phyloP scores from a whole-genome alignment of 352 stramenopile genomes.

The Phytophthora macrochlamydospora region DNA sequence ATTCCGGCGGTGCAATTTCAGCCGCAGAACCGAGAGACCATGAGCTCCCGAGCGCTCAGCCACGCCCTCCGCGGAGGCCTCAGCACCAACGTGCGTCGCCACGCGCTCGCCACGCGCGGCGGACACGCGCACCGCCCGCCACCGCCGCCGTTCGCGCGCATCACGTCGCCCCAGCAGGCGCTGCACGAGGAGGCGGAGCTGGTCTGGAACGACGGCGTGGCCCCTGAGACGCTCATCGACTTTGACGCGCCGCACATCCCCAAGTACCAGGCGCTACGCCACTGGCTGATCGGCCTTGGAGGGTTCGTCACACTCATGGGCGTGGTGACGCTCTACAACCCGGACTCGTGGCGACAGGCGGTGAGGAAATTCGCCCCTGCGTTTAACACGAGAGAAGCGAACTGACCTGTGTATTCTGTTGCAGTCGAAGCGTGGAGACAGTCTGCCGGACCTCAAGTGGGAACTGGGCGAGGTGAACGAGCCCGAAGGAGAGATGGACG shows the following conservation, averaged over 20 bases:
- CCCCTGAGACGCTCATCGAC: constrained; percentile 88
- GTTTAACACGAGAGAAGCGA: constrained; percentile 22
- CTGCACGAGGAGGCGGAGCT: constrained; percentile 83
- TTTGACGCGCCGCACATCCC: constrained; percentile 88
- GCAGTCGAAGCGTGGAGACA: constrained; percentile 75
- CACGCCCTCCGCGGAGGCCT: constrained; percentile 64
- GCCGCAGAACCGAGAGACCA: constrained; percentile 25
- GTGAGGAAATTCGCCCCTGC: constrained; percentile 23
- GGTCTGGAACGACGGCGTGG: constrained; percentile 88
- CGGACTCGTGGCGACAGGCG: constrained; percentile 80
- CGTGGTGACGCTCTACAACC: constrained; percentile 82
- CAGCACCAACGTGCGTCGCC: constrained; percentile 58
- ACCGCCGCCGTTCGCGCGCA: constrained; percentile 80
- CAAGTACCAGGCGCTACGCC: constrained; percentile 74
- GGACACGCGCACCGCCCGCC: constrained; percentile 68
- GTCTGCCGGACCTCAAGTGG: constrained; percentile 82
- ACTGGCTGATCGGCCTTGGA: constrained; percentile 63
- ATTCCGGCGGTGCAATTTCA: background rate
- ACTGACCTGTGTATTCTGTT: constrained; percentile 9
- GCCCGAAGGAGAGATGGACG: constrained; percentile 84
- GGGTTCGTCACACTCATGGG: constrained; percentile 75
- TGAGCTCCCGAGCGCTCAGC: constrained; percentile 71
- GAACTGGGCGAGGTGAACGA: constrained; percentile 77
- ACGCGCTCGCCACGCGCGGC: constrained; percentile 52
- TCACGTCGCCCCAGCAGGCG: constrained; percentile 60